Base-by-base conservation (phyloP, 495 filamentous ascomycete species). In the Bombardia bombarda region DNA sequence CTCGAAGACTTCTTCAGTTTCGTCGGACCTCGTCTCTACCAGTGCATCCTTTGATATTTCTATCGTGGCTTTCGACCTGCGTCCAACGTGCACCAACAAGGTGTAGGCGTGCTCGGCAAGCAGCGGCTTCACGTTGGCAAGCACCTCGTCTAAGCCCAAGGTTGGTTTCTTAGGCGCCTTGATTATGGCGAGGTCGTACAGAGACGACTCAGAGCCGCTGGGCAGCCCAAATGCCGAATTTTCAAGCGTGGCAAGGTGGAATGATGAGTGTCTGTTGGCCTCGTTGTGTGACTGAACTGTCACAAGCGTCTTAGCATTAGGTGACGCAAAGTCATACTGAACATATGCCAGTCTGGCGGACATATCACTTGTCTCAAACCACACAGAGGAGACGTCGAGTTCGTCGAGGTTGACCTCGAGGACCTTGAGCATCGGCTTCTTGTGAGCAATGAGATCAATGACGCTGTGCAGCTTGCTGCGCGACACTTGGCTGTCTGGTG, bases 371-470 rank as follows among this genome's bases (percentile, higher is more conserved):
- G n/a, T n/a, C n/a, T n/a, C n/a, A n/a, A n/a, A n/a, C n/a, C n/a
- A n/a, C n/a, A n/a, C n/a, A n/a, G 7, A 7, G 14, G 6, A 7
- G 32, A 7, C 16, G 45, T 55, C 53, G 17, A 21, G 34, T 10
- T 26, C 16, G 16, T 43, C 14, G 3, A 54, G 26, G 16, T 48
- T 56, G 16, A 57, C 17, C 42, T 62, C 60, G 13, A 63, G 14
- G 16, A 63, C 46, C 14, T 33, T 51, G 7, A 63, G 39, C 12
- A 4, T 25, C 5, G 61, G 60, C 13, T 33, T 59, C 34, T 61
- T 65, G 33, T 61, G 51, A 2, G 57, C 52, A 9, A 57, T 26
- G 1, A 57, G 41, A 34, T 62, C 58, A 5, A 61, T 46, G 21
- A 58, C 14, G 13, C 20, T 19, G 19, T 35, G 17, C 30, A 43